Evolutionary conservation across 768 basidiomycete genomes (phyloP), one percentile per base, ranked within the genome.

Genomic region (Termitomyces heimii): DNA sequence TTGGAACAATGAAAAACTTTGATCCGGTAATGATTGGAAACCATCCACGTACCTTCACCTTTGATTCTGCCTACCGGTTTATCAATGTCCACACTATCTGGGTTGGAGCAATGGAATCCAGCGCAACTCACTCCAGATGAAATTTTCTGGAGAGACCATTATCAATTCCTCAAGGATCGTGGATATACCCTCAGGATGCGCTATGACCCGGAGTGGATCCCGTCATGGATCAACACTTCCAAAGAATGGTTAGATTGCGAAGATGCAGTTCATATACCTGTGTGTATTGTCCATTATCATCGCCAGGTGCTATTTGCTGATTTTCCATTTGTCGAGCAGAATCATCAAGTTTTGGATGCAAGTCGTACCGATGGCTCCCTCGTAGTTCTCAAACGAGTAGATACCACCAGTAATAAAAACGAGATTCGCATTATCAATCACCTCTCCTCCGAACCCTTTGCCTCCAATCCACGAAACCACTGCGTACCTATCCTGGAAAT

Each of bases 391-490:
- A 75, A 75, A 57, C 12, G 56, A 12, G 29, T 71, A 2, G 8
- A 28, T 0, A 58, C 35, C 5, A 24, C 13, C 0, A 24, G 34
- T 0, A 60, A 68, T 56, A 63, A 70, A 13, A 24, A 64, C 0
- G 75, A 78, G 22, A 47, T 67, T 20, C 54, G 66, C 1, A 71
- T 76, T 31, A 63, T 55, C 0, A 55, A 31, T 58, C 61, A 66
- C 66, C 53, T 66, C 31, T 64, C 64, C 8, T 35, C 59, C 9
- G 58, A 57, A 26, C 48, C 47, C 3, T 47, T 63, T 10, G 26
- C 45, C 6, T 52, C 51, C 44, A 72, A 70, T 5, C 63, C 71
- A 12, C 20, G 40, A 9, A 42, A 42, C 20, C 40, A 42, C 10
- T 42, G 40, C 40, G 20, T 42, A 3, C 72, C 70, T 0, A 46